Conservation (phyloP, 2,329 filamentous ascomycete species). For the Fusarium pilosicola region DNA sequence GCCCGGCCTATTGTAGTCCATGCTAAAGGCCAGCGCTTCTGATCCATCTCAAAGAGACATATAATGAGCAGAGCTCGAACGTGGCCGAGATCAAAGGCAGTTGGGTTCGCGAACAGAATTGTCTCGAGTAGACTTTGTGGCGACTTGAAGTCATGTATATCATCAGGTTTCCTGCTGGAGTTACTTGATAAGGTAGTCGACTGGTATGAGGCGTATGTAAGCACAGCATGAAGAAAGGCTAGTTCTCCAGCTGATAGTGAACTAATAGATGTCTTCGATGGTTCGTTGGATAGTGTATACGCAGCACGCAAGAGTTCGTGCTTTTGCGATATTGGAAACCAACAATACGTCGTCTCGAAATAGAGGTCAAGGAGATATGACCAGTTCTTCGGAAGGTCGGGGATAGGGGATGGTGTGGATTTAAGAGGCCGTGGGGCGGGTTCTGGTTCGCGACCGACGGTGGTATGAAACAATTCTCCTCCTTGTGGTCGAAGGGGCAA, state of each 20-base stretch:
- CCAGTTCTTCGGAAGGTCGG: constrained; percentile 2
- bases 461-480: fast-evolving
- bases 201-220: neutral
- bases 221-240: constrained; percentile 1
- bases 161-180: fast-evolving
- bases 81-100: neutral
- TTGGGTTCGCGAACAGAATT: neutral
- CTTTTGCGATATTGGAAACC: constrained; percentile 8
- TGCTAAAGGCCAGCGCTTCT: neutral
- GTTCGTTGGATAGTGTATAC: neutral
- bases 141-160: fast-evolving
- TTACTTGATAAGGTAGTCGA: neutral
- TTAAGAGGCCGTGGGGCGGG: fast-evolving
- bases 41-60: neutral
- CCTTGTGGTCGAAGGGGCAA: neutral
- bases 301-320: constrained; percentile 8
- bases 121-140: neutral
- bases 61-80: constrained; percentile 1
- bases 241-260: neutral
- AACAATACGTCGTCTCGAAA: constrained; percentile 6
- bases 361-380: neutral
- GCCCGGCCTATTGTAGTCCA: neutral
- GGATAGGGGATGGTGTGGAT: fast-evolving
- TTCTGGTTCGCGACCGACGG: fast-evolving
- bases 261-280: neutral